Percentiles rank a stretch among this genome's conserved stretches.
phyloP scores from a whole-genome alignment of 768 basidiomycete species.

The Leccinum subgranulosum region DNA sequence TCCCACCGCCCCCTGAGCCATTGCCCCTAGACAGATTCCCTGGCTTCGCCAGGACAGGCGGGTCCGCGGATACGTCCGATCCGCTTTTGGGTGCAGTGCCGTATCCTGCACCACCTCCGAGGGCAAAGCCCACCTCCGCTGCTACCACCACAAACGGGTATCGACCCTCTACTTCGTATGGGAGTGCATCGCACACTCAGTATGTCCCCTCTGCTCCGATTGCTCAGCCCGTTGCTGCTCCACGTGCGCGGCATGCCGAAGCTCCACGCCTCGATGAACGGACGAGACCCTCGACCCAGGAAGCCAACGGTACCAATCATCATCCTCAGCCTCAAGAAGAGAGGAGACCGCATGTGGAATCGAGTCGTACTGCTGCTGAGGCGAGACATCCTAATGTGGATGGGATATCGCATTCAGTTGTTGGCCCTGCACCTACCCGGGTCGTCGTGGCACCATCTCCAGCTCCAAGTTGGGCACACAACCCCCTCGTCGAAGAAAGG shows the following conservation, averaged over 20 bases:
- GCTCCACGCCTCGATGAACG: slow-evolving; percentile 23
- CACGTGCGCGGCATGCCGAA: slow-evolving; percentile 23
- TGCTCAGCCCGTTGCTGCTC: slow-evolving; percentile 14
- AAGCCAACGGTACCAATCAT: slow-evolving; percentile 7
- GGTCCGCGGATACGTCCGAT: slow-evolving; percentile 18
- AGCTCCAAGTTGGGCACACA: slow-evolving; percentile 30
- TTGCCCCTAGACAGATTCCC: slow-evolving; percentile 45
- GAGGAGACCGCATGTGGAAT: slow-evolving; percentile 9
- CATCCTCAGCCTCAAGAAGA: slow-evolving; percentile 14
- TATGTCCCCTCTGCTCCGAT: slow-evolving; percentile 12
- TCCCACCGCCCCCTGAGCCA: slow-evolving; percentile 56
- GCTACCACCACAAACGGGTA: slow-evolving; percentile 13
- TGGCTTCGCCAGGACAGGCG: slow-evolving; percentile 36
- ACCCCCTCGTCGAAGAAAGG: slow-evolving; percentile 28
- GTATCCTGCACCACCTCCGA: slow-evolving; percentile 28
- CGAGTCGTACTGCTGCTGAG: slow-evolving; percentile 9
- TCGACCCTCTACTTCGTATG: slow-evolving; percentile 5
- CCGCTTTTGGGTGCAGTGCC: slow-evolving; percentile 20
- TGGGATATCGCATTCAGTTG: slow-evolving; percentile 30
- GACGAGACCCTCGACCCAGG: slow-evolving; percentile 13
- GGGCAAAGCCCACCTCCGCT: slow-evolving; percentile 8
- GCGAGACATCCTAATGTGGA: slow-evolving; percentile 6
- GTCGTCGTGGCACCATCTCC: slow-evolving; percentile 24
- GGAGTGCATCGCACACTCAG: slow-evolving; percentile 13
- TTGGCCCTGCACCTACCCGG: slow-evolving; percentile 32